These are phyloP conservation scores for Croton laevigatus DNA, from an alignment of 441 rosid genomes.

Conservation along the genomic window DNA sequence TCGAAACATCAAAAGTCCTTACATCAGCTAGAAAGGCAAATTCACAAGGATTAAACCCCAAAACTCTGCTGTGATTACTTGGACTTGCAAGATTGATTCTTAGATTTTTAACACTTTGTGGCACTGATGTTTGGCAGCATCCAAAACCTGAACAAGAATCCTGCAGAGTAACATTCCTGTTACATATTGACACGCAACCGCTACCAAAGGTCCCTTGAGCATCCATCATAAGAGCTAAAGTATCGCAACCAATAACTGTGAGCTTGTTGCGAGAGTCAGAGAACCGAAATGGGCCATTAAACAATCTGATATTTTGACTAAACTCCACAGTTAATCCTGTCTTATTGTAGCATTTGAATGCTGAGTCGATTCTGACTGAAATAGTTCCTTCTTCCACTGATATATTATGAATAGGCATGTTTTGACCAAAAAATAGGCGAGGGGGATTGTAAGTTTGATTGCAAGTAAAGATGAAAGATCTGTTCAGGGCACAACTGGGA, in stretches of 20 bases:
- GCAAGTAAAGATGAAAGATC: not conserved
- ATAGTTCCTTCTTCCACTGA: slow-evolving; percentile 21
- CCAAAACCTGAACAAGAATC: slow-evolving; percentile 24
- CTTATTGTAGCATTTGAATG: slow-evolving; percentile 3
- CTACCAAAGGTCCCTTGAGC: not conserved
- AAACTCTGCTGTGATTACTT: not conserved
- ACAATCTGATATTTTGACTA: not conserved
- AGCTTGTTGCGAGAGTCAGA: slow-evolving; percentile 20
- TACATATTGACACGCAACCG: slow-evolving; percentile 18
- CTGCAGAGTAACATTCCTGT: not conserved
- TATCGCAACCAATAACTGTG: slow-evolving; percentile 26
- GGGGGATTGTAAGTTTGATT: not conserved
- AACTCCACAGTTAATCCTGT: not conserved
- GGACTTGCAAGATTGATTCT: not conserved
- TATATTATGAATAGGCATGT: slow-evolving; percentile 3
- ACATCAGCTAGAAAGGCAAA: slow-evolving; percentile 26
- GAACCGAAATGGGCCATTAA: not conserved
- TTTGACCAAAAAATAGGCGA: not conserved
- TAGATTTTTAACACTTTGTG: not conserved
- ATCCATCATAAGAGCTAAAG: not conserved
- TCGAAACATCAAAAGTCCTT: slow-evolving; percentile 8
- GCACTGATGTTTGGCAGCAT: slow-evolving; percentile 25
- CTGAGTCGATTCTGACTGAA: not conserved
- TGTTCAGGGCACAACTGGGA: not conserved
- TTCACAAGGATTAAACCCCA: slow-evolving; percentile 21